Conservation (phyloP, 208 protist genomes). For the Crithidia acanthocephali region DNA sequence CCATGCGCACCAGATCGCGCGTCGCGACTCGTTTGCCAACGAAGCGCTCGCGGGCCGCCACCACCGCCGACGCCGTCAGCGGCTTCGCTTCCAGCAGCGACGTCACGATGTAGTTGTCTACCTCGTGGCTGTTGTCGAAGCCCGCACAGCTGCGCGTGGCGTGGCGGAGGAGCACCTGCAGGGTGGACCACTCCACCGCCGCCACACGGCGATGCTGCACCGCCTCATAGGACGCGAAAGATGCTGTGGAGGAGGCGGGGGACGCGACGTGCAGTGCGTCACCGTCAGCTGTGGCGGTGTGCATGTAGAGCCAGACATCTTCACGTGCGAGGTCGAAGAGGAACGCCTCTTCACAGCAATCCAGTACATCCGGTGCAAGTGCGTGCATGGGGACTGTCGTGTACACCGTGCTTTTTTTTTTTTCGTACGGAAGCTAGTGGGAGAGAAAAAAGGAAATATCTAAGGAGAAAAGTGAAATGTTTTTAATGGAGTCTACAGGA, state of each 20-base stretch:
- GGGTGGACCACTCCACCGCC: constrained; percentile 17
- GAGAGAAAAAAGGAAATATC: too few relatives aligned
- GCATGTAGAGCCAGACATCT: constrained; percentile 6
- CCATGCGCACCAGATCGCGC: constrained; percentile 10
- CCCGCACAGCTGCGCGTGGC: not conserved
- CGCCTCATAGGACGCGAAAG: not conserved
- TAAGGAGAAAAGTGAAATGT: too few relatives aligned
- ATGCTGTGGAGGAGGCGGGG: too few relatives aligned
- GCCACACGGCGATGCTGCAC: constrained; percentile 7
- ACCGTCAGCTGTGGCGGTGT: not conserved
- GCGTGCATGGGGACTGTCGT: constrained; percentile 2
- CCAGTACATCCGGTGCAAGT: not conserved
- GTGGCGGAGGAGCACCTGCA: constrained; percentile 20
- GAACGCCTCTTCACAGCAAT: constrained; percentile 26
- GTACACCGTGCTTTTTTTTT: too few relatives aligned
- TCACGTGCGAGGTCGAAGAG: constrained; percentile 14
- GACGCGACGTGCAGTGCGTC: not conserved
- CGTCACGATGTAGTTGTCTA: constrained; percentile 17
- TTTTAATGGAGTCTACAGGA: too few relatives aligned
- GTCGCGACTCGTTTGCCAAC: constrained; percentile 5
- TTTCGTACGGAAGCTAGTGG: too few relatives aligned
- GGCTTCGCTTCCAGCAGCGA: constrained; percentile 14
- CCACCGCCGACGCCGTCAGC: constrained; percentile 4
- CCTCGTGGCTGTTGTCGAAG: constrained; percentile 3
- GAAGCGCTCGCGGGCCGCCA: constrained; percentile 10